Conservation (phyloP, 2,329 filamentous ascomycete genomes). For the Waltergamsia citrina region DNA sequence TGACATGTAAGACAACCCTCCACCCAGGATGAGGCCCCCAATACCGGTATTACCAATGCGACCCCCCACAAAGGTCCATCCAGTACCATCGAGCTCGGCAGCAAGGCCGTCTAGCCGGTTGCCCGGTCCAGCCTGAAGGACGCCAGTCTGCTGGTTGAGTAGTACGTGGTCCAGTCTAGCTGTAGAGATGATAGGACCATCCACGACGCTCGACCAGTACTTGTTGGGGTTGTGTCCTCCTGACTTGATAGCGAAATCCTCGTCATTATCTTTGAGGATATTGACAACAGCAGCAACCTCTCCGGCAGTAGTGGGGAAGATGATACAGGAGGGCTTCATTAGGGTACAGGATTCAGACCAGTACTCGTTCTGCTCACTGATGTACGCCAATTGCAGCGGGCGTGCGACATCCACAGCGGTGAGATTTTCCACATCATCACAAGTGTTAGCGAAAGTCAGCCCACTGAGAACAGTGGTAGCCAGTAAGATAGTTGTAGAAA, state of each 20-base stretch:
- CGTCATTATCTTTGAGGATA: slow-evolving; percentile 33
- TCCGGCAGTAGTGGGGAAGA: slow-evolving; percentile 33
- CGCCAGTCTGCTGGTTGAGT: slow-evolving; percentile 23
- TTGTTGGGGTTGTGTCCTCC: slow-evolving; percentile 49
- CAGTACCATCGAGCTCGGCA: slow-evolving; percentile 26
- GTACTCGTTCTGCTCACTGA: slow-evolving; percentile 27
- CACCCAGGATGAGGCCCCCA: slow-evolving; percentile 40
- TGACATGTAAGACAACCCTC: slow-evolving; percentile 42
- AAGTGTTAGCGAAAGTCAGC: neutral
- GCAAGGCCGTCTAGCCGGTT: slow-evolving; percentile 32
- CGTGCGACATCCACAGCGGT: slow-evolving; percentile 4
- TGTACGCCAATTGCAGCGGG: slow-evolving; percentile 20
- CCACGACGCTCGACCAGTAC: slow-evolving; percentile 38
- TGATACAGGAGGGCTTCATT: slow-evolving; percentile 34
- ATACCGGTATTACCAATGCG: slow-evolving; percentile 37
- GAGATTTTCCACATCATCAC: neutral
- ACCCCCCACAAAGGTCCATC: slow-evolving; percentile 32
- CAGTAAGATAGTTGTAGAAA: neutral
- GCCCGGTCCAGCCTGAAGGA: slow-evolving; percentile 32
- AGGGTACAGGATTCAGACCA: slow-evolving; percentile 33
- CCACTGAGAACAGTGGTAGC: neutral
- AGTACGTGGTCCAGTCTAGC: slow-evolving; percentile 29
- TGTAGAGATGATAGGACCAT: slow-evolving; percentile 39
- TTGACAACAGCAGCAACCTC: slow-evolving; percentile 45
- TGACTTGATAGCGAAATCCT: slow-evolving; percentile 43